Evolutionary conservation across 148 eudicot genomes (phyloP), one percentile per base, ranked within the genome.

Genomic region (Rhododendron molle): DNA sequence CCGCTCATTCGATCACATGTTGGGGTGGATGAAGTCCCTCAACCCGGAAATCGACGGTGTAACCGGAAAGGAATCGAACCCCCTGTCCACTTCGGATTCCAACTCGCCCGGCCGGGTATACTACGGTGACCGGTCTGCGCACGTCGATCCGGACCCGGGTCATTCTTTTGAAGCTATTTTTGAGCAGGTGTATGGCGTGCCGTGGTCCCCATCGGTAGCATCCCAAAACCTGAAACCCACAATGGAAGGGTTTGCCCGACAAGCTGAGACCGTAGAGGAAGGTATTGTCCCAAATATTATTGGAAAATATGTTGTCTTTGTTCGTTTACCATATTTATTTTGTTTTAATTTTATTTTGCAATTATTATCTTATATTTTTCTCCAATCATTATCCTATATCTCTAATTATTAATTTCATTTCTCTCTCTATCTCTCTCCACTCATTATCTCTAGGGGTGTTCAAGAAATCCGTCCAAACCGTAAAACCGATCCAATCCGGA

Each of bases 11-110:
- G 96, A 94, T 71, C 97, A 94, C 86, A 89, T 94, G 88, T 65
- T 94, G 10, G 98, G 98, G 20, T 94, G 96, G 96, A 94, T 94
- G 96, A 94, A 93, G 84, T 83, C 90, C 79, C 83, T 92, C 73
- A 90, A 93, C 88, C 90, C 93, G 23, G 89, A 93, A 47, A 90
- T 94, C 46, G 89, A 93, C 5, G 98, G 98, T 16, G 91, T 93
- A 2, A 88, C 93, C 40, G 93, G 92, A 65, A 77, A 74, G 4
- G 89, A 90, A 81, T 92, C 98, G 11, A 94, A 93, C 90, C 94
- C 93, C 0, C 5, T 93, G 5, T 83, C 88, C 82, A 87, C 92
- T 32, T 83, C 90, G 18, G 88, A 89, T 74, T 86, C 90, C 0
- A 60, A 84, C 86, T 89, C 95, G 0, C 74, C 36, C 0, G 44